phyloP scores from a whole-genome alignment of 2,329 filamentous ascomycete species.

The Lasiodiplodia gonubiensis region DNA sequence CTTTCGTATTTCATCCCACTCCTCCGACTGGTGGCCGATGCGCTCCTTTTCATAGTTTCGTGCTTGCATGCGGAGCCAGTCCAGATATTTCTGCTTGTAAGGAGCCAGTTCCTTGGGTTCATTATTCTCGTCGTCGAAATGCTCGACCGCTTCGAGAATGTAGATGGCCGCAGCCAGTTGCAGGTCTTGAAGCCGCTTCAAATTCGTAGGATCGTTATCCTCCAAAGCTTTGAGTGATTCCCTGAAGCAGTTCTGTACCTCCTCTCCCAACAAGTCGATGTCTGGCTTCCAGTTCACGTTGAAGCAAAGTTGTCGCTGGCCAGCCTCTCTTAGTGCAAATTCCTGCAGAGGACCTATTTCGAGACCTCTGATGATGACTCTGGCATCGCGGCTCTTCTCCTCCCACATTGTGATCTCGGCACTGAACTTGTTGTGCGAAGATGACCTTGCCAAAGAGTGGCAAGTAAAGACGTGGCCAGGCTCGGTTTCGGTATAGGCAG shows the following conservation, averaged over 20 bases:
- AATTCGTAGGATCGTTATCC: neutral
- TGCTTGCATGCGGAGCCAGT: conserved; percentile 23
- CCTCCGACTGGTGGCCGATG: conserved; percentile 2
- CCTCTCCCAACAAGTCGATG: conserved; percentile 21
- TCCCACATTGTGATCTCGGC: conserved; percentile 14
- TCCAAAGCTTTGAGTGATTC: neutral
- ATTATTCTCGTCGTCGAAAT: conserved; percentile 4
- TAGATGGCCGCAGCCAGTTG: conserved; percentile 15
- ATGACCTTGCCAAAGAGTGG: neutral
- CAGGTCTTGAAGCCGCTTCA: conserved; percentile 19
- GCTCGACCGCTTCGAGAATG: conserved; percentile 10
- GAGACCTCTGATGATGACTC: conserved; percentile 17
- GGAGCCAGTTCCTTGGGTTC: neutral
- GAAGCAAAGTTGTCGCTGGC: conserved; percentile 24
- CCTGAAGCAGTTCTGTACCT: conserved; percentile 20
- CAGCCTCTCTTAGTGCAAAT: conserved; percentile 2
- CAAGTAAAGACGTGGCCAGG: conserved; percentile 3
- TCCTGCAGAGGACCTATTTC: conserved; percentile 22
- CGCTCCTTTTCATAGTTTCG: conserved; percentile 18
- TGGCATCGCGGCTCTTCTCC: conserved; percentile 16
- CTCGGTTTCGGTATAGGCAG: neutral
- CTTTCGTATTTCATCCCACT: conserved; percentile 19
- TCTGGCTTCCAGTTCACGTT: conserved; percentile 27
- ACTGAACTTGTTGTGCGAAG: neutral
- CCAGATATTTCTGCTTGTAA: conserved; percentile 22